Conservation (phyloP, 257 asterid genomes). For the Petrea volubilis region DNA sequence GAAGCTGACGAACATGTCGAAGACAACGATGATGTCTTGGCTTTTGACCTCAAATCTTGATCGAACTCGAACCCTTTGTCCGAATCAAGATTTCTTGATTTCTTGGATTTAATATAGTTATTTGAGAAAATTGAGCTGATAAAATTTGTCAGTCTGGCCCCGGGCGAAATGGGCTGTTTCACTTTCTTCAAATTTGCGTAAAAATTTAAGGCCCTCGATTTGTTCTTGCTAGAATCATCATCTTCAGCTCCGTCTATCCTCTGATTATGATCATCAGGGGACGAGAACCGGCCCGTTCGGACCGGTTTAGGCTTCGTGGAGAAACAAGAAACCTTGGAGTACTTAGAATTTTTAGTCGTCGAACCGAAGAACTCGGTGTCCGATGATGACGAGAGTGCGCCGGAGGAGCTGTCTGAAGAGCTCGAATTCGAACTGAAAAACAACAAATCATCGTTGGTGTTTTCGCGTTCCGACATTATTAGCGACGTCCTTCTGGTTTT, state of each 20-base stretch:
- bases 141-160: slow-evolving; percentile 52
- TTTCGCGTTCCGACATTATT: slow-evolving; percentile 19
- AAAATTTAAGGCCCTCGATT: slow-evolving; percentile 48
- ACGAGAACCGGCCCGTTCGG: slow-evolving; percentile 18
- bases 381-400: slow-evolving; percentile 48
- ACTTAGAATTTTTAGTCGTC: neutral
- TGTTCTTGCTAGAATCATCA: slow-evolving; percentile 33
- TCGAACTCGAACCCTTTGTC: neutral
- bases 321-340: slow-evolving; percentile 34
- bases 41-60: neutral
- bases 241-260: slow-evolving; percentile 17
- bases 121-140: slow-evolving; percentile 48
- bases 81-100: slow-evolving; percentile 1
- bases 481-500: slow-evolving; percentile 8
- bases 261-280: slow-evolving; percentile 21
- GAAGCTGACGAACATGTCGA: slow-evolving; percentile 16
- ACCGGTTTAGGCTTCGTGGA: slow-evolving; percentile 30
- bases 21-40: neutral
- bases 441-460: slow-evolving; percentile 33
- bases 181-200: slow-evolving; percentile 52
- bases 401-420: slow-evolving; percentile 56
- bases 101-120: slow-evolving; percentile 7
- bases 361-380: slow-evolving; percentile 41
- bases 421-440: slow-evolving; percentile 44
- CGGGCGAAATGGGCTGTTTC: slow-evolving; percentile 70